Evolutionary conservation across 768 basidiomycete genomes (phyloP), one percentile per base, ranked within the genome.

Genomic region (Mrakia frigida): DNA sequence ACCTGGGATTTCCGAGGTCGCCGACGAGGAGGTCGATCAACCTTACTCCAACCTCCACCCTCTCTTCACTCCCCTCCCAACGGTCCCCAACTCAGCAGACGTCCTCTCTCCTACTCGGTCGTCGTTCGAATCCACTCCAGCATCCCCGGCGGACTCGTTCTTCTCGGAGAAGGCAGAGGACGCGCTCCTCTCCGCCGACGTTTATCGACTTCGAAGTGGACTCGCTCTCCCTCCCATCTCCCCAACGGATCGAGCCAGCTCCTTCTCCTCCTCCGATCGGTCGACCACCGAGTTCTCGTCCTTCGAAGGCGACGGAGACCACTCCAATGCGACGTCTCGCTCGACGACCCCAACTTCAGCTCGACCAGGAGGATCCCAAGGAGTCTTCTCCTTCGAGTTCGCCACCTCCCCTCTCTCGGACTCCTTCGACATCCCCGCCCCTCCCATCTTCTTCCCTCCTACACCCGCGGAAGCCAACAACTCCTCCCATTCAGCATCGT

Each of bases 81-180:
- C 53, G n/a, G 50, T 39, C 13, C 37, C 68, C 68, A 37, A 52
- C 13, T 21, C 74, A 23, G 31, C 9, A 10, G 71, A 72, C n/a
- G 9, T 77, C 6, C 63, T 68, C 21, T 77, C 76, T 31, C 71
- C 76, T 23, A 53, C 67, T 16, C 70, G 70, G 1, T 73, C 76
- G n/a, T 73, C 70, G 3, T 77, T 77, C 37, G 76, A 77, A 14
- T 73, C 61, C 31, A 53, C 56, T 0, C 37, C 61, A 53, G 33
- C 41, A 28, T 73, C 76, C 11, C 70, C 70, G 13, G 71, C 70
- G 13, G 70, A 72, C 37, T 63, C 43, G 14, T 68, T 73, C 60
- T 77, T 77, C 70, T 35, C 79, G 74, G 11, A 73, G 74, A 35
- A 69, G 76, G 73, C 80, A 77, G 75, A 80, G 76, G 56, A 61